Conservation (phyloP, 2,329 filamentous ascomycete species). For the Xylariaceae sp. region DNA sequence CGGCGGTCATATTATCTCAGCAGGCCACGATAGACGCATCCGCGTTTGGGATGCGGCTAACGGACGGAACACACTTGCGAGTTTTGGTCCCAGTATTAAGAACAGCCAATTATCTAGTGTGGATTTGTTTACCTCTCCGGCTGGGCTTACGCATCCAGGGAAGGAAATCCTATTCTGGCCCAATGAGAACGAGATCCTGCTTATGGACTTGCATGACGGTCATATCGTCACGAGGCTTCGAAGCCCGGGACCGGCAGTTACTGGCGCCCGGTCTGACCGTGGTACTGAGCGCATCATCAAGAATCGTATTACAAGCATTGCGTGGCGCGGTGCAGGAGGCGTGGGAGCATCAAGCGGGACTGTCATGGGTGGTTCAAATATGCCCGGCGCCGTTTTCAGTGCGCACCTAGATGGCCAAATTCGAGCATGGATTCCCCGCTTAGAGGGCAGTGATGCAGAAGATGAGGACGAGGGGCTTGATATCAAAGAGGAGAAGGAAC, state of each 20-base stretch:
- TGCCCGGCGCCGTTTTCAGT: slow-evolving; percentile 63
- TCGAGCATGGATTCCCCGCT: slow-evolving; percentile 66
- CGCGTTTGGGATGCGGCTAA: slow-evolving; percentile 80
- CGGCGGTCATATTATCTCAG: slow-evolving; percentile 70
- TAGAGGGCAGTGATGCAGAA: slow-evolving; percentile 47
- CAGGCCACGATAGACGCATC: slow-evolving; percentile 79
- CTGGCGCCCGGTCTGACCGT: slow-evolving; percentile 37
- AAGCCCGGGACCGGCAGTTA: slow-evolving; percentile 53
- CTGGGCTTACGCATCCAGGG: slow-evolving; percentile 47
- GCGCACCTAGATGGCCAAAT: slow-evolving; percentile 83
- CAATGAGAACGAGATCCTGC: slow-evolving; percentile 74
- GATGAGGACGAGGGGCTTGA: slow-evolving; percentile 38
- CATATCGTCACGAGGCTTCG: slow-evolving; percentile 66
- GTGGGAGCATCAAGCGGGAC: slow-evolving; percentile 52
- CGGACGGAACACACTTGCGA: slow-evolving; percentile 81
- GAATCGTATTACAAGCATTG: slow-evolving; percentile 69
- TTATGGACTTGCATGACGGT: slow-evolving; percentile 76
- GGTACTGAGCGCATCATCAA: slow-evolving; percentile 54
- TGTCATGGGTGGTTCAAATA: slow-evolving; percentile 54
- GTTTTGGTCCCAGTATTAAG: slow-evolving; percentile 77
- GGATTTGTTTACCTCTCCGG: slow-evolving; percentile 61
- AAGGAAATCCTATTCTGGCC: slow-evolving; percentile 74
- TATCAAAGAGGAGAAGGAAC: slow-evolving; percentile 46
- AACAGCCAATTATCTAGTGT: slow-evolving; percentile 64
- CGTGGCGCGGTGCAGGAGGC: slow-evolving; percentile 65